These are phyloP conservation scores for Zymoseptoria ardabiliae DNA, from an alignment of 2,329 filamentous ascomycete species.

Conservation along the genomic window DNA sequence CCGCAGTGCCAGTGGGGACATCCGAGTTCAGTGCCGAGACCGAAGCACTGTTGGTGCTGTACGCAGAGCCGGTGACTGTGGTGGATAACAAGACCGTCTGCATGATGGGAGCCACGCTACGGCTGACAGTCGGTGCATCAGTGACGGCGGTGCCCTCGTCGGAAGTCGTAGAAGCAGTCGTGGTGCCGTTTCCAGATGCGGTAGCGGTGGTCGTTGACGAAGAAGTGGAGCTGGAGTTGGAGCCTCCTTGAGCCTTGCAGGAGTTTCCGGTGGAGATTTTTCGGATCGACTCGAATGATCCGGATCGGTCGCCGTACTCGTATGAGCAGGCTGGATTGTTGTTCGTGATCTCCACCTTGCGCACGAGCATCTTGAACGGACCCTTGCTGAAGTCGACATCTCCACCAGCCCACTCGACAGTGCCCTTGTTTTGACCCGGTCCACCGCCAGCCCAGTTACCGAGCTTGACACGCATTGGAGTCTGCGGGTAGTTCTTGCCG, in stretches of 20 bases:
- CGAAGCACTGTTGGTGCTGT: slow-evolving; percentile 22
- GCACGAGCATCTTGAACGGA: slow-evolving; percentile 47
- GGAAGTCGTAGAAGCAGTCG: slow-evolving; percentile 3
- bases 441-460: slow-evolving; percentile 45
- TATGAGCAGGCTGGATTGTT: slow-evolving; percentile 46
- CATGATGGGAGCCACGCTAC: slow-evolving; percentile 17
- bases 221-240: slow-evolving; percentile 19
- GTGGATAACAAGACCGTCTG: slow-evolving; percentile 16
- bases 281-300: slow-evolving; percentile 44
- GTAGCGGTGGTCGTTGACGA: slow-evolving; percentile 2
- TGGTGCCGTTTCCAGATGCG: slow-evolving; percentile 4
- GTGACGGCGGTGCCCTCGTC: slow-evolving; percentile 19
- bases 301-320: slow-evolving; percentile 43
- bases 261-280: slow-evolving; percentile 28
- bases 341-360: slow-evolving; percentile 45
- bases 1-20: slow-evolving; percentile 5
- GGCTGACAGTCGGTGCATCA: slow-evolving; percentile 23
- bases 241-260: slow-evolving; percentile 21
- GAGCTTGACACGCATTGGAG: slow-evolving; percentile 60
- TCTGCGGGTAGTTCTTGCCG: slow-evolving; percentile 68
- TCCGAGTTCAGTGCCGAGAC: slow-evolving; percentile 18
- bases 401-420: slow-evolving; percentile 62
- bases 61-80: slow-evolving; percentile 20
- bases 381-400: slow-evolving; percentile 39
- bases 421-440: slow-evolving; percentile 45